Evolutionary conservation across 306 rosid species (phyloP), one percentile per base, ranked within the genome.

Genomic region (Castanea crenata): DNA sequence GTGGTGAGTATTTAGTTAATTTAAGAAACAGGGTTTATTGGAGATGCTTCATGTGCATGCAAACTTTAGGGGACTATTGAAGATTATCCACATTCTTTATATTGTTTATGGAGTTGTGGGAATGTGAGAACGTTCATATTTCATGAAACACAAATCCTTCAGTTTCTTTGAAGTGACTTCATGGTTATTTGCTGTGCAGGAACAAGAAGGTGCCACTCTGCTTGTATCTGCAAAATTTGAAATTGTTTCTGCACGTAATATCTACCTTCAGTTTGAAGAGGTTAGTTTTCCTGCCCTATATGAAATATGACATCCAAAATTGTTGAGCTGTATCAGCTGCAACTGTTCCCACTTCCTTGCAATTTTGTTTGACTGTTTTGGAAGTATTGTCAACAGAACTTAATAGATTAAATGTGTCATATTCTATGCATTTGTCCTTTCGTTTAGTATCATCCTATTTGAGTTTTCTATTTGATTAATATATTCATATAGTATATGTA

Each of bases 151-250:
- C 59, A 54, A 67, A 25, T 73, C 62, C 65, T 62, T 32, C 41
- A 51, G 62, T 32, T 69, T 5, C 49, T 71, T 25, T 77, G 64
- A 41, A 27, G 4, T 52, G 59, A 59, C 51, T 71, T 82, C 55
- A 20, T 71, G 68, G n/a, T 25, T 63, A 82, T 86, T 65, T 58
- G 55, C 80, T 58, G 31, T 86, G 69, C 83, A 94, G 97, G 97
- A 94, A 79, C 90, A 92, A 84, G 99, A 94, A 76, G 99, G 99
- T 69, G 97, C 97, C 25, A 92, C 97, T 49, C 83, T 94, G 69
- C 81, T 94, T 80, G 99, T 94, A 64, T 94, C 97, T 77, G 92
- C 99, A 23, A 91, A 91, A 73, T 92, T 94, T 79, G 82, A 83
- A 4, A 73, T 86, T 34, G 95, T 94, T 58, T 94, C 97, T 18